Evolutionary conservation across 2,329 filamentous ascomycete genomes (phyloP).

Genomic region (Beauveria varroae): DNA sequence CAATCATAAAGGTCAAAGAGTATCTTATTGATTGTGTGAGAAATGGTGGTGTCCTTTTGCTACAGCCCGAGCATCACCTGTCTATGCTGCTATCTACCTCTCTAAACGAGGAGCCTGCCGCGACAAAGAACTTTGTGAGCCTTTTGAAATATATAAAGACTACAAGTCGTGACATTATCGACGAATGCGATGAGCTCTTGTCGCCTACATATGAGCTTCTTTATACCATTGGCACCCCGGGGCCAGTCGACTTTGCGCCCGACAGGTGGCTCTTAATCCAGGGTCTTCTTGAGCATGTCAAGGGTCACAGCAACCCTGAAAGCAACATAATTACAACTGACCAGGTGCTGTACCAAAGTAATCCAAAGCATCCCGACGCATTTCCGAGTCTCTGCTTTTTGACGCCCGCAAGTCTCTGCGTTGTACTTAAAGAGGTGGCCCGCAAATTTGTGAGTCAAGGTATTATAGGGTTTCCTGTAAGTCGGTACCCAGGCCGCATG

Average conservation of each 20-base stretch:
- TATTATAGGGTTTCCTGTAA: conserved; percentile 32
- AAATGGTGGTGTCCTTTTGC: conserved; percentile 46
- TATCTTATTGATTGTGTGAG: conserved; percentile 40
- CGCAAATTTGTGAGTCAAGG: conserved; percentile 22
- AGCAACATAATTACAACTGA: fast-evolving
- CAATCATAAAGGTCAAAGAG: conserved; percentile 27
- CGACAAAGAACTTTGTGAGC: conserved; percentile 29
- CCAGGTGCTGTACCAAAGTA: neutral
- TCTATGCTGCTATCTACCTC: conserved; percentile 55
- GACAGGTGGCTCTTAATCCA: conserved; percentile 51
- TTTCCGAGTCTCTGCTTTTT: neutral
- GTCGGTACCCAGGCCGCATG: conserved; percentile 21
- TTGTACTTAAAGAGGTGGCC: conserved; percentile 27
- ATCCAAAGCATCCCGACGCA: neutral
- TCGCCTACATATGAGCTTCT: conserved; percentile 53
- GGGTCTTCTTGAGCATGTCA: neutral
- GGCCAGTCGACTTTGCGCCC: conserved; percentile 42
- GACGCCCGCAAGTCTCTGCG: neutral
- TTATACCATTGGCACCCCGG: conserved; percentile 52
- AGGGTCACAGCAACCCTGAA: neutral
- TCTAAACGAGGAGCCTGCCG: conserved; percentile 17
- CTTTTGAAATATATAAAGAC: conserved; percentile 38
- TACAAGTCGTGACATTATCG: conserved; percentile 47
- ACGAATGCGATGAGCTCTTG: conserved; percentile 60
- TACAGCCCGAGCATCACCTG: conserved; percentile 56